A percentile compares a stretch with the other conserved stretches of the same genome.
Conservation (phyloP, 176 grass and related monocot genomes). For the Pharus latifolius region DNA sequence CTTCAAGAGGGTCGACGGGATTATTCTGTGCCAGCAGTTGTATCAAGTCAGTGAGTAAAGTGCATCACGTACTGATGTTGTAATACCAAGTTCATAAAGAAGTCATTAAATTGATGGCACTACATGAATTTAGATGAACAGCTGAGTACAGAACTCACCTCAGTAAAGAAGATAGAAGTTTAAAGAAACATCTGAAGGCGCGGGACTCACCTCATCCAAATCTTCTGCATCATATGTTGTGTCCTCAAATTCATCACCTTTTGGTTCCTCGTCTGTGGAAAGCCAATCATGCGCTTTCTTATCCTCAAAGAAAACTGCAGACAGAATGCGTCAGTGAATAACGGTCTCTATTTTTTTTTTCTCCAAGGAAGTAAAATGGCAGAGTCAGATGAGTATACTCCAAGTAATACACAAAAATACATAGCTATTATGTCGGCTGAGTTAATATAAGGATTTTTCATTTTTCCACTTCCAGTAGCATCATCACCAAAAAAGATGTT, state of each 20-base stretch:
- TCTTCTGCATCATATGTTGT: neutral
- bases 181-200: no score
- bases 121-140: conserved; percentile 7
- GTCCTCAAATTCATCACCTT: neutral
- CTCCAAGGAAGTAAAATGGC: neutral
- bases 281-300: neutral
- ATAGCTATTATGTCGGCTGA: neutral
- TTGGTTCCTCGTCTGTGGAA: neutral
- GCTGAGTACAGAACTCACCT: conserved; percentile 17
- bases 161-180: neutral
- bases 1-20: neutral
- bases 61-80: neutral
- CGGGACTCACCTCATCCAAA: neutral
- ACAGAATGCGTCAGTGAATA: neutral
- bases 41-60: conserved; percentile 2
- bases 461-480: neutral
- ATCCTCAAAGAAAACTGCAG: neutral
- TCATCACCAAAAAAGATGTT: neutral
- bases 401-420: neutral
- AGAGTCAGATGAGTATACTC: no score
- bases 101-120: neutral
- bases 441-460: neutral
- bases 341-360: neutral
- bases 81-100: neutral
- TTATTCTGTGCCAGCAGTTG: conserved; percentile 10